phyloP scores from a whole-genome alignment of 1,284 basidiomycete genomes.

The Tilletiaria anomala region DNA sequence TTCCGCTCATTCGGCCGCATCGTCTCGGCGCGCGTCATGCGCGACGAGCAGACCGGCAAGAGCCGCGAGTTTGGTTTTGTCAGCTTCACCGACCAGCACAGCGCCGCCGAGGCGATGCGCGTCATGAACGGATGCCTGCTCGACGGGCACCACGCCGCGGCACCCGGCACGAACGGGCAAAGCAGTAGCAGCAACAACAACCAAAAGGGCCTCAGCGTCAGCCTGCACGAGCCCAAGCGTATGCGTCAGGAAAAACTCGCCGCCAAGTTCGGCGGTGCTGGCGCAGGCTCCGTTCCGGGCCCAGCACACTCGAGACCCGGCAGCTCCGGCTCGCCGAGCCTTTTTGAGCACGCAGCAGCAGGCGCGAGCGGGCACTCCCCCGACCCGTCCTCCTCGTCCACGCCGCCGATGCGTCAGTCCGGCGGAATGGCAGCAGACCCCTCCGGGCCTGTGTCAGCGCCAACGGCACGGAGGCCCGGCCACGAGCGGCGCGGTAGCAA shows the following conservation, averaged over 20 bases:
- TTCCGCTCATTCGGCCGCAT: conserved; percentile 31
- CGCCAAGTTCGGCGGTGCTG: conserved; percentile 48
- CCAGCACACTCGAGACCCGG: no score
- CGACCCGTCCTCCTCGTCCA: background rate
- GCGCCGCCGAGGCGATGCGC: conserved; percentile 50
- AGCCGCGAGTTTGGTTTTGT: conserved; percentile 93
- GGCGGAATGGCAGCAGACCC: no score
- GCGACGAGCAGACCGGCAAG: conserved; percentile 63
- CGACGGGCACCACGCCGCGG: conserved; percentile 44
- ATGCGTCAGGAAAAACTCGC: conserved; percentile 73
- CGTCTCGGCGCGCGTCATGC: conserved; percentile 75
- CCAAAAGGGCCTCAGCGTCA: conserved; percentile 61
- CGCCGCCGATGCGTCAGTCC: background rate
- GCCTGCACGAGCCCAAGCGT: conserved; percentile 77
- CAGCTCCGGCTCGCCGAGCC: conserved; percentile 9
- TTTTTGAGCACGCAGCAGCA: no score
- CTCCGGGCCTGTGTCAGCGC: no score
- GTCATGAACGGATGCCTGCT: conserved; percentile 53
- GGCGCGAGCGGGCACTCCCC: background rate
- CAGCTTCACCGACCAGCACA: conserved; percentile 45
- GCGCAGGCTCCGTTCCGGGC: conserved; percentile 4
- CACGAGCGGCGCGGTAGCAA: conserved; percentile 7
- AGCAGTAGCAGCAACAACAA: conserved; percentile 25
- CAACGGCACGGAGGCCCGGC: no score
- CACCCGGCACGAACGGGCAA: no score